Evolutionary conservation across 1,284 basidiomycete genomes (phyloP).

Genomic region (Leccinum fuscescens): DNA sequence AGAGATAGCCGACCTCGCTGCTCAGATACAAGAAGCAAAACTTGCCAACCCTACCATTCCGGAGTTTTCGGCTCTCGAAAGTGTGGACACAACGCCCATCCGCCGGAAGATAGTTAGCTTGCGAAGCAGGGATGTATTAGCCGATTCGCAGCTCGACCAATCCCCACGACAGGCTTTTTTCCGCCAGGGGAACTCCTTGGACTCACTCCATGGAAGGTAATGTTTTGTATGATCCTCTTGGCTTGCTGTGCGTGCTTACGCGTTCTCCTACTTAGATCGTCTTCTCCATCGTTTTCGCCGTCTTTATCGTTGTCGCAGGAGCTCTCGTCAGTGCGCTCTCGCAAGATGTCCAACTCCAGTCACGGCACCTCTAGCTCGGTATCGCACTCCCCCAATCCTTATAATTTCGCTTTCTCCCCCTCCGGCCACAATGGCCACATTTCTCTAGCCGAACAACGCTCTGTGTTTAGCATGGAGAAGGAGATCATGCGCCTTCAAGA

Average conservation of each 20-base stretch:
- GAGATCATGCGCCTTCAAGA: conserved; percentile 91
- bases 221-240: conserved; percentile 14
- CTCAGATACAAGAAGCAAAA: conserved; percentile 69
- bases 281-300: conserved; percentile 82
- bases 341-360: conserved; percentile 75
- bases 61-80: too few relatives aligned
- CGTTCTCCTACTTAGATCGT: conserved; percentile 52
- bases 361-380: conserved; percentile 60
- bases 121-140: too few relatives aligned
- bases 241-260: conserved; percentile 4
- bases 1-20: conserved; percentile 84
- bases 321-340: conserved; percentile 85
- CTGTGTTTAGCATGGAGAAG: conserved; percentile 81
- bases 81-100: too few relatives aligned
- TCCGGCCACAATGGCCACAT: conserved; percentile 38
- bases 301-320: conserved; percentile 94
- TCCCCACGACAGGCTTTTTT: too few relatives aligned
- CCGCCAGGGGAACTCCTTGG: too few relatives aligned
- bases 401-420: conserved; percentile 62
- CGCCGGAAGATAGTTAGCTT: too few relatives aligned
- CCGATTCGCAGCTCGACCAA: too few relatives aligned
- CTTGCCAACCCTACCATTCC: too few relatives aligned
- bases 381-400: conserved; percentile 52
- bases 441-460: conserved; percentile 56
- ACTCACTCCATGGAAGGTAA: conserved; percentile 81